Conservation (phyloP, 2,329 filamentous ascomycete species). For the Ascochyta koolunga region DNA sequence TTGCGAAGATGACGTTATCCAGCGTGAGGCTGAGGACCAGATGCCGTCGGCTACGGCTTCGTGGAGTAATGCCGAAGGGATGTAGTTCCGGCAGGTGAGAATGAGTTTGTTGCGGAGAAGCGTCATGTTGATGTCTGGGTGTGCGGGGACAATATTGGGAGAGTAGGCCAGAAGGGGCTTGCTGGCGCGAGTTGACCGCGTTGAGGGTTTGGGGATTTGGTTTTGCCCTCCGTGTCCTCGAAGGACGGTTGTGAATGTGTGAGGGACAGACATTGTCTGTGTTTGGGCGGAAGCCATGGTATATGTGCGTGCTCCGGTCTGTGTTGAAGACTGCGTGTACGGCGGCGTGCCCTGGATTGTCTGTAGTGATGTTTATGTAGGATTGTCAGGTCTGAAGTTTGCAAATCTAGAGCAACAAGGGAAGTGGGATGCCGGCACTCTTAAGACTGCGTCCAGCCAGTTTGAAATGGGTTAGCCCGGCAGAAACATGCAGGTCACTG, state of each 20-base stretch:
- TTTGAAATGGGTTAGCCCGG: constrained; percentile 6
- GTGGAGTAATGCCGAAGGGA: constrained; percentile 23
- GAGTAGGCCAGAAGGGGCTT: constrained; percentile 29
- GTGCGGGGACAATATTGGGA: constrained; percentile 29
- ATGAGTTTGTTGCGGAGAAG: constrained; percentile 36
- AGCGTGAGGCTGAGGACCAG: constrained; percentile 30
- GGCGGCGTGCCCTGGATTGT: constrained; percentile 3
- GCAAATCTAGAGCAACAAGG: constrained; percentile 10
- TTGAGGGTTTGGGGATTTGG: constrained; percentile 22
- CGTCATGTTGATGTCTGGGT: constrained; percentile 34
- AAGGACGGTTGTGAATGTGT: constrained; percentile 28
- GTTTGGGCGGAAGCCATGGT: constrained; percentile 35
- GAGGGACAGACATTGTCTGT: constrained; percentile 31
- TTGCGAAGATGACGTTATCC: constrained; percentile 30
- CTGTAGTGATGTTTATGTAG: neutral
- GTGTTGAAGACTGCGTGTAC: neutral
- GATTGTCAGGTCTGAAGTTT: constrained; percentile 2
- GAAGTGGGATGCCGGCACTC: constrained; percentile 11
- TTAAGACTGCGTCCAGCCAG: constrained; percentile 11
- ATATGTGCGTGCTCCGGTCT: neutral
- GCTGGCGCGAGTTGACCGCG: constrained; percentile 28
- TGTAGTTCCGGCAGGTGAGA: constrained; percentile 31
- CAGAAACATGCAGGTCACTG: constrained; percentile 16
- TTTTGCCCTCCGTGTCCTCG: constrained; percentile 21
- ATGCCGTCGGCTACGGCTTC: constrained; percentile 33